Base-by-base conservation (phyloP, 2,329 filamentous ascomycete genomes). In the Xylariales sp. region DNA sequence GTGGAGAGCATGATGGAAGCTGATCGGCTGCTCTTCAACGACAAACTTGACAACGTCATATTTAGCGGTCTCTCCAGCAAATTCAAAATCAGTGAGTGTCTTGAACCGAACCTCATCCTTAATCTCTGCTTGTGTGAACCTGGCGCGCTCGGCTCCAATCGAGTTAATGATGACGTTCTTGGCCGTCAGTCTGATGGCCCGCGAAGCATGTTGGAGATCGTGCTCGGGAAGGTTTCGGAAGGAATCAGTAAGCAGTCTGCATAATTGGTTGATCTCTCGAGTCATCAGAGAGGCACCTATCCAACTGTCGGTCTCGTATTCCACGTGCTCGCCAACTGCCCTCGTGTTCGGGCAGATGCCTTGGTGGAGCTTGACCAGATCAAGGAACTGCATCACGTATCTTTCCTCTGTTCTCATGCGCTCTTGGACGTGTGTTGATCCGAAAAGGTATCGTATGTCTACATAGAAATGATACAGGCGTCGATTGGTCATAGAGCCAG, bases 231-330 rank as follows among this genome's bases (percentile, higher is more conserved):
- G 76, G 56, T 82, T 78, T 37, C 80, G 78, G 70, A 95, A 98
- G 0, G 93, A 83, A 53, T 95, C 87, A 0, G 89, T 83, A 44
- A 97, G 84, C 54, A 93, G 86, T 48, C 90, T 78, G 56, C 91
- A 95, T 27, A 97, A 76, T 40, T 88, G 82, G 59, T 97, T 97
- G 61, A 98, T 91, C 61, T 98, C 91, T 38, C 91, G 79, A 37
- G 93, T 96, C 44, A 98, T 86, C 38, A 97, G 74, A 5, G 90
- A 95, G 3, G 93, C 91, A 44, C 88, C 94, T 40, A 98, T 97
- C 93, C 93, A 98, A 15, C 88, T 86, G 64, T 98, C 94, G 2
- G 90, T 94, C 64, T 98, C 93, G 58, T 97, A 98, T 62, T 98
- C 94, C 22, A 98, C 87, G 60, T 98, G 93, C 57, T 97, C 93